Percentiles rank a stretch among this genome's conserved stretches.
Conservation (phyloP, 108 stramenopile genomes). For the Aurantiochytrium sp. region DNA sequence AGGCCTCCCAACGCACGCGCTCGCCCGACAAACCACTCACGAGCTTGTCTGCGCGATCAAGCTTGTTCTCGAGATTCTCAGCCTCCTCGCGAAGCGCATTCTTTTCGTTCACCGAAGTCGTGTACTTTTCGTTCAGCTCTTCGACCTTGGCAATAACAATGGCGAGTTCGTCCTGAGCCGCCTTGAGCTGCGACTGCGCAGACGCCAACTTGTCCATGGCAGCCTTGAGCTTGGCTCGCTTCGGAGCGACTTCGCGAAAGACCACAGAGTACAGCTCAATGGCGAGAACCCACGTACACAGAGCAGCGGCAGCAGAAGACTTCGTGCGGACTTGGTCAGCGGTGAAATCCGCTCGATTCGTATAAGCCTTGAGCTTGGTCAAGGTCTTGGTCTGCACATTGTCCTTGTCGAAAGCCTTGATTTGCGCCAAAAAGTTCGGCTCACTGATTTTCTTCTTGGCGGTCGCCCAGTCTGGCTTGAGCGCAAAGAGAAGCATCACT, state of each 20-base stretch:
- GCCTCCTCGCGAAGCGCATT: constrained; percentile 55
- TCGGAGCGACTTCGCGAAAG: constrained; percentile 58
- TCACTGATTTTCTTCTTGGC: constrained; percentile 54
- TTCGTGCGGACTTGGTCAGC: constrained; percentile 47
- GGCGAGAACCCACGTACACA: constrained; percentile 64
- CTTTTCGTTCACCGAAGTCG: constrained; percentile 39
- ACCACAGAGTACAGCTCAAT: constrained; percentile 59
- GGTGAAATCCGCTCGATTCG: constrained; percentile 41
- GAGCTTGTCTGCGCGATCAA: constrained; percentile 57
- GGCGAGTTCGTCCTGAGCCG: constrained; percentile 49
- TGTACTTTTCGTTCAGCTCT: constrained; percentile 27
- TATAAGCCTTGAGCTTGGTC: constrained; percentile 53
- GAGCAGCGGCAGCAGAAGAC: constrained; percentile 49
- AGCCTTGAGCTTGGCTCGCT: constrained; percentile 44
- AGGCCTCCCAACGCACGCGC: constrained; percentile 51
- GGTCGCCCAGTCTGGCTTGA: constrained; percentile 52
- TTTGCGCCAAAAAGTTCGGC: constrained; percentile 37
- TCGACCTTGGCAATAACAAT: constrained; percentile 47
- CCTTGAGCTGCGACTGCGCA: constrained; percentile 45
- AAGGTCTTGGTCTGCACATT: constrained; percentile 41
- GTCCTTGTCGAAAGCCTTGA: constrained; percentile 62
- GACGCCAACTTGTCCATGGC: constrained; percentile 44
- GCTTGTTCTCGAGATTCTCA: constrained; percentile 39
- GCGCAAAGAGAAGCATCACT: constrained; percentile 56
- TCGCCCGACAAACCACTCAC: constrained; percentile 54